These are phyloP conservation scores for Phanerodontia chrysosporium DNA, from an alignment of 768 basidiomycete species.

Conservation along the genomic window DNA sequence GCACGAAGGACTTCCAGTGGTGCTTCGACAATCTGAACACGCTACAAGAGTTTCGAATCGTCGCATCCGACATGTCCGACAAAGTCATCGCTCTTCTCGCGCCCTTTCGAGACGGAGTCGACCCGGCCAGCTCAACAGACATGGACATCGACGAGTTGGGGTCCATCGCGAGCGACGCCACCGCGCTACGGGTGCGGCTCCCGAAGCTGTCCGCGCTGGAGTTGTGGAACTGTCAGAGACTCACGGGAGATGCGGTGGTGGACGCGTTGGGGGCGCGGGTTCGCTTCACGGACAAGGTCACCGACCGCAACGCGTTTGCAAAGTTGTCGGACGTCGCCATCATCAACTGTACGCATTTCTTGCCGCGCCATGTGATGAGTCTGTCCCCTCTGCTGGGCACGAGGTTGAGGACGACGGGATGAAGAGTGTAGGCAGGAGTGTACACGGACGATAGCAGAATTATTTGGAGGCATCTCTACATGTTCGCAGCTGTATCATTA, in stretches of 20 bases:
- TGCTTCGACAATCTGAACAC: conserved; percentile 51
- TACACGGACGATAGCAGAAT: background rate
- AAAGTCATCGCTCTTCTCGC: conserved; percentile 58
- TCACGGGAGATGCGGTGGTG: conserved; percentile 57
- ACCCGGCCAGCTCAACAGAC: background rate
- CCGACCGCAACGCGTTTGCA: conserved; percentile 14
- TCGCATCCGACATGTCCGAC: conserved; percentile 80
- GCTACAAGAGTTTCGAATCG: conserved; percentile 66
- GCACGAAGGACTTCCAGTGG: conserved; percentile 75
- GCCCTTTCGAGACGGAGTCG: conserved; percentile 27
- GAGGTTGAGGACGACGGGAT: conserved; percentile 13
- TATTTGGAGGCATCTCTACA: background rate
- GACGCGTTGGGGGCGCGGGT: conserved; percentile 47
- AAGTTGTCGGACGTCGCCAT: conserved; percentile 27
- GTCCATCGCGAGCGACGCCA: conserved; percentile 8
- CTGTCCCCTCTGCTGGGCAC: conserved; percentile 24
- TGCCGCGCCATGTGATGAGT: conserved; percentile 19
- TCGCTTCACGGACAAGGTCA: conserved; percentile 30
- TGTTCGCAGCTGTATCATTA: background rate
- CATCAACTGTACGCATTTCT: conserved; percentile 26
- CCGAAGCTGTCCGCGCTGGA: conserved; percentile 50
- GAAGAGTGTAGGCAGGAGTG: background rate
- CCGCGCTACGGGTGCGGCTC: conserved; percentile 39
- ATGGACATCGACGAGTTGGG: conserved; percentile 3
- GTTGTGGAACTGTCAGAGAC: conserved; percentile 58